phyloP scores from a whole-genome alignment of 1,284 basidiomycete species.

The Coriolopsis trogii region DNA sequence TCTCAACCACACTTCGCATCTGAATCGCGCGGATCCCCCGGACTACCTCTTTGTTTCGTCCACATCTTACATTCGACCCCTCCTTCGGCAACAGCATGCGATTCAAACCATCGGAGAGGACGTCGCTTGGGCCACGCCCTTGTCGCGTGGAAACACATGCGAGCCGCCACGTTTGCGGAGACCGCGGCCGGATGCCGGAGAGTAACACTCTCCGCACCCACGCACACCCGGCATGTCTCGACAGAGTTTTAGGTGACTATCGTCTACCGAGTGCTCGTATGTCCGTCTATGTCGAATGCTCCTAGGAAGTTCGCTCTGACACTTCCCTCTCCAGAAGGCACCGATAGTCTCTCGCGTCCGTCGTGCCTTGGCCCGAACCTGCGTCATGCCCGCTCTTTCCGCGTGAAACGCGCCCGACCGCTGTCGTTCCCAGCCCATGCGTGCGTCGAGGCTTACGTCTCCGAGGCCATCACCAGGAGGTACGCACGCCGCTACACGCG shows the following conservation, averaged over 20 bases:
- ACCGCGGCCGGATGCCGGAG: neutral
- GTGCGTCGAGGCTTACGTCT: slow-evolving; percentile 1
- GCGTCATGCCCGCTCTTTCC: slow-evolving; percentile 5
- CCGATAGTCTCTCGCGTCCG: neutral
- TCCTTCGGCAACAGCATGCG: too few relatives aligned
- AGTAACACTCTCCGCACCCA: neutral
- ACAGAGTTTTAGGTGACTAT: neutral
- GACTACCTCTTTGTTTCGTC: too few relatives aligned
- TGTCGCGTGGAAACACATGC: neutral
- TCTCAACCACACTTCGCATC: too few relatives aligned
- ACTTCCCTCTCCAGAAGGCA: slow-evolving; percentile 1
- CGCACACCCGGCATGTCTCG: slow-evolving; percentile 4
- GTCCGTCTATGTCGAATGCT: slow-evolving; percentile 3
- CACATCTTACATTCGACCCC: too few relatives aligned
- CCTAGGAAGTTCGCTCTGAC: neutral
- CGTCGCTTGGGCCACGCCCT: neutral
- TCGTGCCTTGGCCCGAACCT: neutral
- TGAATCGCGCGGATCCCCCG: too few relatives aligned
- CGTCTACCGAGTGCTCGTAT: neutral
- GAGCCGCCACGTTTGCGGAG: neutral
- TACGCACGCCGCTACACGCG: slow-evolving; percentile 10
- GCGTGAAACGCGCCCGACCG: neutral
- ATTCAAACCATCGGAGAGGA: too few relatives aligned
- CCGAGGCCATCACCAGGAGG: slow-evolving; percentile 13
- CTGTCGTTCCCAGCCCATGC: neutral